phyloP scores from a whole-genome alignment of 495 filamentous ascomycete species.

The Hypoxylon subgilvum region DNA sequence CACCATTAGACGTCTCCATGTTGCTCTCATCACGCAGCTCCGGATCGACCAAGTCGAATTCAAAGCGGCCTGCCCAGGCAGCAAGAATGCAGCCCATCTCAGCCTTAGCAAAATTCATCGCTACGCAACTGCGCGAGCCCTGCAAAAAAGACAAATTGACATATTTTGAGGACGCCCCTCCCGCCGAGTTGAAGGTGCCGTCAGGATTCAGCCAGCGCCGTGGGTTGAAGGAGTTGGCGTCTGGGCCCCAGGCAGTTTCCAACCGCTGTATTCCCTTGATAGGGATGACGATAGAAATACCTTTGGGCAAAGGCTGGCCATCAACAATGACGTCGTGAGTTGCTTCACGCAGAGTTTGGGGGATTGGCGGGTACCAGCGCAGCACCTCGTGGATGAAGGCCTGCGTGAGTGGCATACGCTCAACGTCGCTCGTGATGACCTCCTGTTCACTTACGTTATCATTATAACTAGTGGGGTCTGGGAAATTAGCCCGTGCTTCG shows the following conservation, averaged over 20 bases:
- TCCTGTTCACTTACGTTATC: background rate
- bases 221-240: conserved; percentile 39
- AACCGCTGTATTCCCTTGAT: conserved; percentile 48
- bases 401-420: conserved; percentile 32
- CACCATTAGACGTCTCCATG: conserved; percentile 11
- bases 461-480: conserved; percentile 29
- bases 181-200: conserved; percentile 31
- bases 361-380: conserved; percentile 47
- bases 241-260: conserved; percentile 39
- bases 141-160: conserved; percentile 54
- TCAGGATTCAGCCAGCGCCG: conserved; percentile 33
- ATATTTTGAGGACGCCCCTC: conserved; percentile 48
- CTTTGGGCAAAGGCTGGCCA: conserved; percentile 48
- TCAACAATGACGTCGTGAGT: conserved; percentile 65
- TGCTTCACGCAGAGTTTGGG: conserved; percentile 63
- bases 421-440: conserved; percentile 32
- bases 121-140: conserved; percentile 55
- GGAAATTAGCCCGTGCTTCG: conserved; percentile 52
- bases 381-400: conserved; percentile 44
- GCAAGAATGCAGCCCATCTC: conserved; percentile 74
- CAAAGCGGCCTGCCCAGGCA: conserved; percentile 65
- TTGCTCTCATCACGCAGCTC: conserved; percentile 10
- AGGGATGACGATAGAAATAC: conserved; percentile 52
- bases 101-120: conserved; percentile 67
- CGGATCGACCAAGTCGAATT: conserved; percentile 54